Percentiles rank a stretch among this genome's conserved stretches.
Conservation (phyloP, 352 stramenopile species). For the Elongisporangium undulatum region DNA sequence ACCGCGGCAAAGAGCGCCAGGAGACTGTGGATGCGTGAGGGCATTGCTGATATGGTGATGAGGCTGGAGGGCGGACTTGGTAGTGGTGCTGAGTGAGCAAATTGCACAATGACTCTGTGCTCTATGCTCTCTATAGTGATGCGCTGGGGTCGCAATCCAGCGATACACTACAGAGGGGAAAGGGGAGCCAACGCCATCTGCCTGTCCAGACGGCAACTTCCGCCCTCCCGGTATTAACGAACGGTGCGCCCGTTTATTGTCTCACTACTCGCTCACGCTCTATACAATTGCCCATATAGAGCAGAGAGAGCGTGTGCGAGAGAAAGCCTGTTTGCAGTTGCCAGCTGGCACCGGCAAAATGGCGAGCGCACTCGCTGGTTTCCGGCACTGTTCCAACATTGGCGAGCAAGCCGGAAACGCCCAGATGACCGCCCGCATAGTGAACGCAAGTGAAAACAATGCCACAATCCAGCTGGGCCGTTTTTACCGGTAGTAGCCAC, state of each 20-base stretch:
- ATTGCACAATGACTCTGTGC: not conserved
- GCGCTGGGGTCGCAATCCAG: not conserved
- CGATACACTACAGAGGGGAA: not conserved
- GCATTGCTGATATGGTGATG: not conserved
- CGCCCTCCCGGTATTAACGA: not conserved
- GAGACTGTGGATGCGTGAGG: not conserved
- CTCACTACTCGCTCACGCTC: not conserved
- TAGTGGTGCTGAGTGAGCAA: not conserved
- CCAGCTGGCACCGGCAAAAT: not conserved
- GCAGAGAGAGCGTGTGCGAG: not conserved
- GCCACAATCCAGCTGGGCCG: not conserved
- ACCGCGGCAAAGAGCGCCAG: not conserved
- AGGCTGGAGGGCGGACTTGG: not conserved
- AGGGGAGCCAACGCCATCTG: not conserved
- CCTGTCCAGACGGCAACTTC: not conserved
- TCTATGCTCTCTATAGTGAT: not conserved
- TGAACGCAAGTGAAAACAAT: not conserved
- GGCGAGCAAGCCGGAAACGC: not conserved
- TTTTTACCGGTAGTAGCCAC: not conserved
- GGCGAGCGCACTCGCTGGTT: not conserved
- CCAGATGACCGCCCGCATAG: not conserved
- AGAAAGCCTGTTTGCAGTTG: not conserved
- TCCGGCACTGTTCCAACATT: not conserved
- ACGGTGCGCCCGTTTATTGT: not conserved
- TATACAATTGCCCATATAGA: not conserved